Conservation (phyloP, 768 basidiomycete species). For the Grammothele lineata region DNA sequence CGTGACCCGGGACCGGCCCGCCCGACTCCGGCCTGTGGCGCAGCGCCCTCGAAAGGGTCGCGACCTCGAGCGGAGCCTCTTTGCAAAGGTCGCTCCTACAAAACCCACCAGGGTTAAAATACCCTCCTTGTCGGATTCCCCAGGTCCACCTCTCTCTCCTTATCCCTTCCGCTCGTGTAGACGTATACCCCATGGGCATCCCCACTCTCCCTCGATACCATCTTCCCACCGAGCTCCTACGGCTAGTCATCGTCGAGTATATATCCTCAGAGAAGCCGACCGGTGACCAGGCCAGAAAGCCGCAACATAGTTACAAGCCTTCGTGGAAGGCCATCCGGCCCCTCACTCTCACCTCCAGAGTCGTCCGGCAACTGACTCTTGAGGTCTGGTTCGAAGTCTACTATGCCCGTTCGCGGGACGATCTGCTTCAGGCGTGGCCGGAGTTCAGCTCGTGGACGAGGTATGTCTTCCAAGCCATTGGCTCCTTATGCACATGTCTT, state of each 20-base stretch:
- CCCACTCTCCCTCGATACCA: background rate
- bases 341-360: constrained; percentile 5
- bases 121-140: no score
- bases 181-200: background rate
- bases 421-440: constrained; percentile 7
- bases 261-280: background rate
- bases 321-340: constrained; percentile 8
- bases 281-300: background rate
- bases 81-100: no score
- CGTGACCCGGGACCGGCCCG: no score
- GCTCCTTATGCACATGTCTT: background rate
- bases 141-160: no score
- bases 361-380: constrained; percentile 6
- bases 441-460: constrained; percentile 7
- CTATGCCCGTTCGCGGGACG: constrained; percentile 4
- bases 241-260: constrained; percentile 9
- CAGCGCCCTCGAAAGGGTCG: no score
- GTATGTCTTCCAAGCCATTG: background rate
- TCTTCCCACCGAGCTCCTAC: constrained; percentile 14
- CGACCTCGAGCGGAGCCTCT: no score
- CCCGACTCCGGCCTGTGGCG: no score
- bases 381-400: constrained; percentile 17
- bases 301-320: constrained; percentile 10
- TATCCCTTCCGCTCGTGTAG: no score
- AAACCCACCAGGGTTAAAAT: no score